Conservation (phyloP, 768 basidiomycete species). For the Neoboletus brunneissimus region DNA sequence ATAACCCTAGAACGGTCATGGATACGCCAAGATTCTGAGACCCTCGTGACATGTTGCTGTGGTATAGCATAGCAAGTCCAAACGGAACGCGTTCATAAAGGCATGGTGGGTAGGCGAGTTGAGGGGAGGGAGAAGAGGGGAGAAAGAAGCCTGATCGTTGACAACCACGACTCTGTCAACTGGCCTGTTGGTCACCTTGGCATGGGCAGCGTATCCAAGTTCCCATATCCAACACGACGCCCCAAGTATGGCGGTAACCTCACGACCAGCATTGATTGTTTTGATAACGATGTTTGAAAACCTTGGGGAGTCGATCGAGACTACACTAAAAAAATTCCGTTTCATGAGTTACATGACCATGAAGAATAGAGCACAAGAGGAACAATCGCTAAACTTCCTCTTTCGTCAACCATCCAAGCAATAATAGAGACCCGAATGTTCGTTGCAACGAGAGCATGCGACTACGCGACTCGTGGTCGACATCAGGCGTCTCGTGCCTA, state of each 20-base stretch:
- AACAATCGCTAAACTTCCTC: neutral
- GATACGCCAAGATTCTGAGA: conserved; percentile 4
- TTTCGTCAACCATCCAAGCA: neutral
- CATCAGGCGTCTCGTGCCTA: neutral
- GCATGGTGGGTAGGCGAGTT: neutral
- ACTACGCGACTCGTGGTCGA: neutral
- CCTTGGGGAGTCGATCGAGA: neutral
- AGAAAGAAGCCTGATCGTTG: conserved; percentile 2
- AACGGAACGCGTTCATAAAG: neutral
- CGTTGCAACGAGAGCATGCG: neutral
- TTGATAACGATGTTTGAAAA: neutral
- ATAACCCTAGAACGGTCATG: conserved; percentile 9
- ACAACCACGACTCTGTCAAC: neutral
- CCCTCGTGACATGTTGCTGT: conserved; percentile 6
- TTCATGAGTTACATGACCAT: neutral
- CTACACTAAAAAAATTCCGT: neutral
- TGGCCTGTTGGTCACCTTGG: neutral
- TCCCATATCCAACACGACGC: conserved; percentile 1
- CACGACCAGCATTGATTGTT: neutral
- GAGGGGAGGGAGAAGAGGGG: neutral
- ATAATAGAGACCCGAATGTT: neutral
- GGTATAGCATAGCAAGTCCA: neutral
- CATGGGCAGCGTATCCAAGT: neutral
- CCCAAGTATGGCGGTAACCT: neutral
- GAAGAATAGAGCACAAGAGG: too few species aligned